Evolutionary conservation across 306 rosid species (phyloP), one percentile per base, ranked within the genome.

Genomic region (Vigna hirtella): DNA sequence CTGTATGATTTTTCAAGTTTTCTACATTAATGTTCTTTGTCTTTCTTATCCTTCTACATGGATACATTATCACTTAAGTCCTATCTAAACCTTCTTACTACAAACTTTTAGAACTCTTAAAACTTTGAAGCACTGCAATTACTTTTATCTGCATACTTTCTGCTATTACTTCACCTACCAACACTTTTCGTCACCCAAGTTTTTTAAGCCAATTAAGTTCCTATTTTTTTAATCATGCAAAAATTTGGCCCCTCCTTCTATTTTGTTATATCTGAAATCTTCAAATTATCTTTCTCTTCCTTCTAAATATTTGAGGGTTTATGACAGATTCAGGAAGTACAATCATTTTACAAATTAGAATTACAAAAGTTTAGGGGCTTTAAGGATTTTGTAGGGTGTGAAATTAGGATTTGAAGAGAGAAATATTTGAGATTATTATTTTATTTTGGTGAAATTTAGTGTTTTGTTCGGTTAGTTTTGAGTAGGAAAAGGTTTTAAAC

Each of bases 81-180:
- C 48, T 63, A 45, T 36, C 50, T 2, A 0, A 15, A 15, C 38
- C 30, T 24, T 15, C 1, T 26, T 8, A 22, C n/a, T 28, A 53
- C 38, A 45, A 66, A 56, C 14, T 78, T 22, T 61, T 42, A 20
- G 51, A 66, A 38, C 71, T 40, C 32, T 4, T 1, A 43, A 66
- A 43, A 22, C 72, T 36, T 26, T n/a, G 67, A 28, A 47, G 70
- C 14, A 28, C 30, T 59, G 12, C 18, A 59, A 28, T 12, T 62
- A 28, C 17, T 75, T 58, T 30, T 34, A 17, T 75, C 24, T 74
- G 49, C 2, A 40, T 40, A 40, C 53, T 22, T 17, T 45, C 11
- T 18, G 62, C 30, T 59, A 58, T 9, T 56, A 15, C 70, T 61
- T 74, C 58, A 7, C 7, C 28, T 45, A n/a, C 48, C 78, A 74